Conservation (phyloP, 257 asterid species). For the Orobanche coerulescens region DNA sequence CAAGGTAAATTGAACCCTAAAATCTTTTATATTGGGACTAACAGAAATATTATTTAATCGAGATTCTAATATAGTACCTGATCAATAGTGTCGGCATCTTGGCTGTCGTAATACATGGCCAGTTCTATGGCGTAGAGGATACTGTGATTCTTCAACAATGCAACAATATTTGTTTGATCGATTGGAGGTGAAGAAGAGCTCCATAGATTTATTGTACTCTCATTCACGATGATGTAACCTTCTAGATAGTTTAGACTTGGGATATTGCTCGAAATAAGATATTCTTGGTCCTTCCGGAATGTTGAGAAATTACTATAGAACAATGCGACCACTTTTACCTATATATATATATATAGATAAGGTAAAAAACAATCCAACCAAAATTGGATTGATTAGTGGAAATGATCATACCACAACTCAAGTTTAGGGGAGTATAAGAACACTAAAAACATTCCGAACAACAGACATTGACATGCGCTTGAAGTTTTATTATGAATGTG, state of each 20-base stretch:
- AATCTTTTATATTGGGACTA: too few relatives aligned
- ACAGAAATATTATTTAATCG: too few relatives aligned
- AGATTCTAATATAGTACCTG: slow-evolving; percentile 35
- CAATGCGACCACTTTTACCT: slow-evolving; percentile 31
- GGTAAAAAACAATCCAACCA: too few relatives aligned
- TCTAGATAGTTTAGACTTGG: slow-evolving; percentile 43
- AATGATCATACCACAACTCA: too few relatives aligned
- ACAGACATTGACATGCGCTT: too few relatives aligned
- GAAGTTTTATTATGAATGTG: too few relatives aligned
- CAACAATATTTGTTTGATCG: slow-evolving; percentile 27
- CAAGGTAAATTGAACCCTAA: too few relatives aligned
- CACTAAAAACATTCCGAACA: too few relatives aligned
- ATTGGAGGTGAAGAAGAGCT: slow-evolving; percentile 32
- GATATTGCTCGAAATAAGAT: slow-evolving; percentile 21
- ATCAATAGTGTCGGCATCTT: slow-evolving; percentile 23
- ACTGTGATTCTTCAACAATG: slow-evolving; percentile 28
- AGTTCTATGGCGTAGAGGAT: slow-evolving; percentile 45
- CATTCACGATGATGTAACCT: slow-evolving; percentile 34
- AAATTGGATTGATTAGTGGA: too few relatives aligned
- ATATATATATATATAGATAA: background rate
- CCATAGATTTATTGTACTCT: slow-evolving; percentile 29
- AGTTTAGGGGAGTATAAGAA: too few relatives aligned
- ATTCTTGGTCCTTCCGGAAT: slow-evolving; percentile 36
- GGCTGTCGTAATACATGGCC: slow-evolving; percentile 44
- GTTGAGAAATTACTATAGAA: slow-evolving; percentile 29